Evolutionary conservation across 179 eudicot genomes (phyloP).

Genomic region (Carnegiea gigantea): DNA sequence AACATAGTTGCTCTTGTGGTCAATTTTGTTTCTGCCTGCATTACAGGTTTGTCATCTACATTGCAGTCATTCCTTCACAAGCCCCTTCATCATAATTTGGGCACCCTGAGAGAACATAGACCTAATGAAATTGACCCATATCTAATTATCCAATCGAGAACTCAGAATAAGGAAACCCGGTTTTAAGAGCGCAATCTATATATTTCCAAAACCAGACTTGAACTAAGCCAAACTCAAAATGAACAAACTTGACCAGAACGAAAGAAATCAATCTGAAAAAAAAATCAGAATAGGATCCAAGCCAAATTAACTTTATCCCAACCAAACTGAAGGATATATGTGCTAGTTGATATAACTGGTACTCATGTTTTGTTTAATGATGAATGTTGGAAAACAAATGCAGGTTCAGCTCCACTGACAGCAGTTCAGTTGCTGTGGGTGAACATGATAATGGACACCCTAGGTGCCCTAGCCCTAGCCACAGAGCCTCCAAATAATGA

Average conservation of each 20-base stretch:
- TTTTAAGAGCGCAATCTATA: background rate
- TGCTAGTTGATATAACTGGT: background rate
- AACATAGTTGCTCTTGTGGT: slow-evolving; percentile 78
- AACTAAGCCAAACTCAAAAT: background rate
- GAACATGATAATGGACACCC: slow-evolving; percentile 96
- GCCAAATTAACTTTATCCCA: too few relatives aligned
- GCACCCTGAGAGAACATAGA: background rate
- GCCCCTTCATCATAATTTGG: background rate
- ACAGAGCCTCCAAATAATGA: slow-evolving; percentile 86
- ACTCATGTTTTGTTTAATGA: background rate
- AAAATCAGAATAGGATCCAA: background rate
- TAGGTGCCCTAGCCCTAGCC: slow-evolving; percentile 87
- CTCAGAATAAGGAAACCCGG: background rate
- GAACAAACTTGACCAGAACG: background rate
- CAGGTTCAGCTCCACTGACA: slow-evolving; percentile 86
- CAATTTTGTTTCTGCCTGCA: slow-evolving; percentile 77
- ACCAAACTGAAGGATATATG: background rate
- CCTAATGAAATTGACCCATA: background rate
- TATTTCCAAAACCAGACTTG: background rate
- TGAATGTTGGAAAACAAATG: slow-evolving; percentile 6
- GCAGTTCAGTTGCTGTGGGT: slow-evolving; percentile 95
- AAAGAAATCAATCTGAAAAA: background rate
- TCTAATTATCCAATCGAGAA: background rate
- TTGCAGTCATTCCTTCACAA: background rate
- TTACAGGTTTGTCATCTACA: slow-evolving; percentile 45